Conservation (phyloP, 148 eudicot genomes). For the Silene conica region DNA sequence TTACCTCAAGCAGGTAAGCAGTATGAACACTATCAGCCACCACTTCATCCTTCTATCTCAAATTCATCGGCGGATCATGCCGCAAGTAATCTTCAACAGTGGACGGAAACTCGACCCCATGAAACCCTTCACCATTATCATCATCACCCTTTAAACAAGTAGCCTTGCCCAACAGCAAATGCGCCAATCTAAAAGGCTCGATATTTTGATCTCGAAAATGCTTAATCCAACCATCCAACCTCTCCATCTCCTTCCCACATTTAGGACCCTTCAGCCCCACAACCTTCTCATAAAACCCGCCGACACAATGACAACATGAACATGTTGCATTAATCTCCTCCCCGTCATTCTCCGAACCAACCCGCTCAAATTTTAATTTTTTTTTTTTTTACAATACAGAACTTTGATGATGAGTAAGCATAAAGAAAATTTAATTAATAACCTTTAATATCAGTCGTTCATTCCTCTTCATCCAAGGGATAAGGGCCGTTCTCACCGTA, state of each 20-base stretch:
- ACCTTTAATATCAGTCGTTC: too few species aligned
- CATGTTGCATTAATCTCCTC: conserved; percentile 11
- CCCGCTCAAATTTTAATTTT: conserved; percentile 25
- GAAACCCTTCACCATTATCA: conserved; percentile 29
- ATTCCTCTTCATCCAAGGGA: too few species aligned
- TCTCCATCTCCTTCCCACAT: conserved; percentile 54
- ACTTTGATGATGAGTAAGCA: too few species aligned
- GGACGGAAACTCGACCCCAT: conserved; percentile 57
- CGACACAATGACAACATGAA: conserved; percentile 36
- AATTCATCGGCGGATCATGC: conserved; percentile 49
- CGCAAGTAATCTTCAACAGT: conserved; percentile 65
- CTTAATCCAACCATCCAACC: conserved; percentile 75
- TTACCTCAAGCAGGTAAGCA: not conserved
- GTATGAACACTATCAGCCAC: not conserved
- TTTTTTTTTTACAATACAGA: too few species aligned
- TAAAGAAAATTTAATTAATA: too few species aligned
- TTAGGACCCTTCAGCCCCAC: conserved; percentile 73
- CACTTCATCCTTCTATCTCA: not conserved
- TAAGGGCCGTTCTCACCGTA: too few species aligned
- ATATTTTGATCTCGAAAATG: conserved; percentile 35
- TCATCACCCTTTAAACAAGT: conserved; percentile 34
- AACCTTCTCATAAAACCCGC: conserved; percentile 60
- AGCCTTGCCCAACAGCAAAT: conserved; percentile 74
- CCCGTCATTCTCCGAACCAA: conserved; percentile 11
- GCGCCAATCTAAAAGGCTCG: conserved; percentile 70